Conservation (phyloP, 2,329 filamentous ascomycete species). For the Onygenales sp. region DNA sequence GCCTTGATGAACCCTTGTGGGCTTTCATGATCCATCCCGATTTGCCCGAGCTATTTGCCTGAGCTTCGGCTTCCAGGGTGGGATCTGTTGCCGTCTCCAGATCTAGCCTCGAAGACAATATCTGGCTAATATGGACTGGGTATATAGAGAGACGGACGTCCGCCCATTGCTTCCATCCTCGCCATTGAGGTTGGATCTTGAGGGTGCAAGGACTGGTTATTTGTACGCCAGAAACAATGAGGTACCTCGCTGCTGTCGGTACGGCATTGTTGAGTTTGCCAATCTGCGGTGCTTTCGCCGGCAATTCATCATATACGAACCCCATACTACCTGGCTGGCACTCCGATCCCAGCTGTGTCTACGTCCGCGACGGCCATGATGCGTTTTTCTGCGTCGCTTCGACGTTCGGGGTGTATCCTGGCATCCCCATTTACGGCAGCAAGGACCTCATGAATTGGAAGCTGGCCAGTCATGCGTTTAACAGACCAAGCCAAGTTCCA, state of each 20-base stretch:
- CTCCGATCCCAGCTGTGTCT: constrained; percentile 39
- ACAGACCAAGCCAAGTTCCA: constrained; percentile 31
- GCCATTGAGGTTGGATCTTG: not conserved
- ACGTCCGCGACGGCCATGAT: constrained; percentile 28
- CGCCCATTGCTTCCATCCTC: no score
- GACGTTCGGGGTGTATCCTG: constrained; percentile 45
- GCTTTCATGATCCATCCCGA: no score
- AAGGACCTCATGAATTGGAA: constrained; percentile 45
- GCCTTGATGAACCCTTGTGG: no score
- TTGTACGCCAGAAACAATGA: not conserved
- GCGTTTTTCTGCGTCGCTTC: constrained; percentile 45
- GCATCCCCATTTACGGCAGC: constrained; percentile 45
- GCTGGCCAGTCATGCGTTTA: constrained; percentile 31
- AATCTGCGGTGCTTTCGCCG: not conserved
- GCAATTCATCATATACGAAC: constrained; percentile 20
- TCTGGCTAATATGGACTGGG: no score
- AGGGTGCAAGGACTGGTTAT: not conserved
- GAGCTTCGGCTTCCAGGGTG: no score
- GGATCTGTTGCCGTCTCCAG: no score
- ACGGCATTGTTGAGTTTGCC: not conserved
- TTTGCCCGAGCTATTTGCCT: no score
- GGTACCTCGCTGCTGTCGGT: not conserved
- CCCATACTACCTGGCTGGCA: constrained; percentile 43
- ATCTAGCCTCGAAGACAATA: no score
- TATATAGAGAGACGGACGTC: no score